phyloP scores from a whole-genome alignment of 129 eudicot genomes.

The Helichrysum umbraculigerum region DNA sequence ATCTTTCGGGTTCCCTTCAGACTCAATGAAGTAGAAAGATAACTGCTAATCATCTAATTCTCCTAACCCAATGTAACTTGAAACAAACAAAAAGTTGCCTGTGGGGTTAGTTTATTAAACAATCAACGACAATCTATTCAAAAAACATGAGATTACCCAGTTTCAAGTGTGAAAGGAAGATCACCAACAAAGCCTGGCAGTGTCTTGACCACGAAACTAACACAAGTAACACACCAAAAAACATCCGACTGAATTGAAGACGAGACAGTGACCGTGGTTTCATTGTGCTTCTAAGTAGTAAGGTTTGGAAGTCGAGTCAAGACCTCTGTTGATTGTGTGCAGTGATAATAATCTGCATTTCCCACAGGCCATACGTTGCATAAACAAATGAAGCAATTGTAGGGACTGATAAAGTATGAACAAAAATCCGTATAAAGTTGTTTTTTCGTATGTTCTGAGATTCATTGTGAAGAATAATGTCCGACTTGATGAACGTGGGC shows the following conservation, averaged over 20 bases:
- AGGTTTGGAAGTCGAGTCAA: not conserved
- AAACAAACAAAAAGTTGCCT: too few species aligned
- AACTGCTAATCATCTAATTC: constrained; percentile 5
- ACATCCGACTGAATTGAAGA: not conserved
- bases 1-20: constrained; percentile 16
- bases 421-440: not conserved
- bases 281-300: not conserved
- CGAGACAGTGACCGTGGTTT: not conserved
- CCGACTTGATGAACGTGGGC: too few species aligned
- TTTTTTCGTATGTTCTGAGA: too few species aligned
- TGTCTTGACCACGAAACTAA: not conserved
- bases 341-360: not conserved
- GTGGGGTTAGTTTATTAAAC: too few species aligned
- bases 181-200: constrained; percentile 20
- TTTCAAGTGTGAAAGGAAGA: constrained; percentile 12
- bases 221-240: not conserved
- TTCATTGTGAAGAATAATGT: too few species aligned
- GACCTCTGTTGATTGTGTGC: not conserved
- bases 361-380: not conserved
- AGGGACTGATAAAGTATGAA: not conserved
- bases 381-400: not conserved
- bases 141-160: not conserved
- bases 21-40: constrained; percentile 3
- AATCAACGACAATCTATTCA: too few species aligned
- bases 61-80: not conserved